Evolutionary conservation across 345 rosid genomes (phyloP).

Genomic region (Garcia nutans): DNA sequence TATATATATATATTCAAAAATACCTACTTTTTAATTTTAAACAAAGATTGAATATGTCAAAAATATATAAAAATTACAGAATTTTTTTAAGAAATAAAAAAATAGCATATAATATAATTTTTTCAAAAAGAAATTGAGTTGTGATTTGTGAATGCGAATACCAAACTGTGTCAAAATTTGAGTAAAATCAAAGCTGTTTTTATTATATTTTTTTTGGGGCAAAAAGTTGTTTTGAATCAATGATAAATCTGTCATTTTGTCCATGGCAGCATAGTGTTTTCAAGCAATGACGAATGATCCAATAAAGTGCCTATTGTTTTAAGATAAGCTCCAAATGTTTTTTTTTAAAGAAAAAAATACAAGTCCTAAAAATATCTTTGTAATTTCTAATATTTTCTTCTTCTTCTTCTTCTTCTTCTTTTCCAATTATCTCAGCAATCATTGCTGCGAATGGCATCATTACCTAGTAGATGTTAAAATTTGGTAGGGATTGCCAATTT

Average conservation of each 20-base stretch:
- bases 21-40: too few species aligned
- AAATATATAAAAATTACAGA: too few species aligned
- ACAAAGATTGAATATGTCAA: too few species aligned
- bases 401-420: too few species aligned
- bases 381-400: not conserved
- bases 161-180: not conserved
- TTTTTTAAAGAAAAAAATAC: too few species aligned
- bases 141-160: not conserved
- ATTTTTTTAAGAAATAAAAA: too few species aligned
- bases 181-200: not conserved
- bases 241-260: too few species aligned
- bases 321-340: not conserved
- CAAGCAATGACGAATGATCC: not conserved
- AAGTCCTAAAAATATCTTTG: not conserved
- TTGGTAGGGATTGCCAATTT: constrained; percentile 3
- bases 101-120: too few species aligned
- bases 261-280: not conserved
- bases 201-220: too few species aligned
- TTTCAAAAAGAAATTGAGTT: not conserved
- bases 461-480: not conserved
- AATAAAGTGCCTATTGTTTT: not conserved
- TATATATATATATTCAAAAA: too few species aligned
- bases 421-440: not conserved
- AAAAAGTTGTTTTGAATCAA: too few species aligned
- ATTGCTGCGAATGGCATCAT: not conserved